A percentile compares a stretch with the other conserved stretches of the same genome.
Conservation (phyloP, 176 grass and related monocot genomes). For the Saccharum officinarum region DNA sequence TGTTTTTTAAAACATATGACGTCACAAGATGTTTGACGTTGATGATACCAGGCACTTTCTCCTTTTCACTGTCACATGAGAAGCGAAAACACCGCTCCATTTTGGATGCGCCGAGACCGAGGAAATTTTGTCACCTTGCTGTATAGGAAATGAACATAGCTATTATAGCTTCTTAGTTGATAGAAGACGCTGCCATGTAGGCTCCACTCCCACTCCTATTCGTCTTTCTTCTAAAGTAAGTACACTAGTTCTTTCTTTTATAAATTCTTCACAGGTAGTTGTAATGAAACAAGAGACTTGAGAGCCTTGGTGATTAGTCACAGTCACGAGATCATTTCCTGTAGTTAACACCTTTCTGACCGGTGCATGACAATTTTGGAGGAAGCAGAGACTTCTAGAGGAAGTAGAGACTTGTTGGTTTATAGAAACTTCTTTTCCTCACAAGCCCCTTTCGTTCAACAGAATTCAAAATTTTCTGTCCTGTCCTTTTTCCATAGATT, state of each 20-base stretch:
- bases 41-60: not conserved
- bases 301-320: not conserved
- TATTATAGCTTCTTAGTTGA: not conserved
- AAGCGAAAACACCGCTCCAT: not conserved
- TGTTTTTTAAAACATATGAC: not conserved
- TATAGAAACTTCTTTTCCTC: not conserved
- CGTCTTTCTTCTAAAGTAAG: too few species aligned
- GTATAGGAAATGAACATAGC: not conserved
- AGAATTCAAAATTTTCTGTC: not conserved
- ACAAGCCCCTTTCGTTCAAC: not conserved
- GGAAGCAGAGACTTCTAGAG: slow-evolving; percentile 18
- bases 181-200: not conserved
- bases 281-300: not conserved
- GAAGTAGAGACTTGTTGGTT: not conserved
- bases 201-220: not conserved
- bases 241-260: too few species aligned
- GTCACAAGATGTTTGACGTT: not conserved
- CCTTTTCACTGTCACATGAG: not conserved
- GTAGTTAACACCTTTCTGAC: not conserved
- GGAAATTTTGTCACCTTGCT: slow-evolving; percentile 6
- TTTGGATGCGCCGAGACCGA: not conserved
- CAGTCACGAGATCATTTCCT: not conserved
- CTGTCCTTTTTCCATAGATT: too few species aligned
- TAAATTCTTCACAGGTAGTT: not conserved
- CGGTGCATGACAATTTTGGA: not conserved